A percentile compares a stretch with the other conserved stretches of the same genome.
These are phyloP conservation scores for Pythium insidiosum DNA, from an alignment of 352 stramenopile genomes.

Conservation along the genomic window DNA sequence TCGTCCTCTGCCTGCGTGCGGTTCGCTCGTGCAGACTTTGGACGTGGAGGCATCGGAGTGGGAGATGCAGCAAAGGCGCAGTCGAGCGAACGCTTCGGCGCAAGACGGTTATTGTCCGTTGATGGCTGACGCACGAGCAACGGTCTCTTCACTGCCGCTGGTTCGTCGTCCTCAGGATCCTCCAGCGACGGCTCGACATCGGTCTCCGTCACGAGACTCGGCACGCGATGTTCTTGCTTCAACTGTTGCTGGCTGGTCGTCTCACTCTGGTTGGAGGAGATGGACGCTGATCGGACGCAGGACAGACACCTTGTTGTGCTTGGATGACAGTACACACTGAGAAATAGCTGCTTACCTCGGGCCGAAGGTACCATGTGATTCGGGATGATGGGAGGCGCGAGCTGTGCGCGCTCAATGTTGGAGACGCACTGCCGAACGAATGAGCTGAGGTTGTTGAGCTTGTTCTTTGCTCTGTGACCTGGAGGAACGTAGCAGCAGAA, in stretches of 20 bases:
- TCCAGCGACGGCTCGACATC: constrained; percentile 9
- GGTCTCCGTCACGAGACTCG: constrained; percentile 6
- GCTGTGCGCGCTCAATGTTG: constrained; percentile 38
- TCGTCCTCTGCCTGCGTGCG: constrained; percentile 2
- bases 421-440: constrained; percentile 59
- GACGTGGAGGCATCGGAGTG: background rate
- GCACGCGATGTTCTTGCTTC: constrained; percentile 1
- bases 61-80: too few species aligned
- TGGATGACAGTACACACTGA: background rate
- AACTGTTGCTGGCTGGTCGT: constrained; percentile 20
- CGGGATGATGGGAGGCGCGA: background rate
- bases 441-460: constrained; percentile 57
- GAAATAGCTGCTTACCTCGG: constrained; percentile 9
- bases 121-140: too few species aligned
- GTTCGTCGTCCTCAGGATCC: too few species aligned
- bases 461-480: constrained; percentile 11
- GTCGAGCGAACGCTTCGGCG: too few species aligned
- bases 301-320: constrained; percentile 1
- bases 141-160: background rate
- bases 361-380: constrained; percentile 1
- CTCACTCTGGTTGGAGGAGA: constrained; percentile 45
- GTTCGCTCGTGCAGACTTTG: too few species aligned
- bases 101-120: background rate
- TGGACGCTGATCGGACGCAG: background rate
- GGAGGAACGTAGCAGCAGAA: background rate